Conservation (phyloP, 2,329 filamentous ascomycete genomes). For the Endoconidiophora laricicola region DNA sequence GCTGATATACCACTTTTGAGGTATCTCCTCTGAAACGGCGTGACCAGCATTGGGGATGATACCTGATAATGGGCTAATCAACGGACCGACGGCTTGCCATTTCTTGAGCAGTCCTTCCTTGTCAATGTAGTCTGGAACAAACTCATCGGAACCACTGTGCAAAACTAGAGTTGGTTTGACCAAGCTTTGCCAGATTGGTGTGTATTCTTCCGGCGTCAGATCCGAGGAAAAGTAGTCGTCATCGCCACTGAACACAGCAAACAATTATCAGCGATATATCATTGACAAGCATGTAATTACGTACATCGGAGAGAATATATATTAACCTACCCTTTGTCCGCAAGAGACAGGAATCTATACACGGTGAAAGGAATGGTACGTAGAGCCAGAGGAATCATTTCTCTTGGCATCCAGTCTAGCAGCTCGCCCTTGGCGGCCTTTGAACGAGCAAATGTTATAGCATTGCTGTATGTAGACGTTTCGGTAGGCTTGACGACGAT, state of each 20-base stretch:
- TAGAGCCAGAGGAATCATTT: constrained; percentile 25
- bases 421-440: constrained; percentile 38
- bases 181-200: constrained; percentile 49
- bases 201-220: constrained; percentile 31
- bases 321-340: constrained; percentile 31
- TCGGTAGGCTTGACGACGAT: constrained; percentile 20
- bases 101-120: constrained; percentile 37
- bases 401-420: constrained; percentile 36
- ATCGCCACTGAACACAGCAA: constrained; percentile 34
- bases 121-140: constrained; percentile 40
- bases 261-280: background rate
- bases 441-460: constrained; percentile 31
- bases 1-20: constrained; percentile 33
- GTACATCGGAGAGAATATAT: too few relatives aligned
- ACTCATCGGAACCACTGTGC: constrained; percentile 50
- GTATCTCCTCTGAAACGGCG: constrained; percentile 28
- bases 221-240: constrained; percentile 86
- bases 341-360: constrained; percentile 34
- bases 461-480: constrained; percentile 26
- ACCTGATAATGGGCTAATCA: constrained; percentile 34
- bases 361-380: constrained; percentile 31
- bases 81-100: constrained; percentile 33
- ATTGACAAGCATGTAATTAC: background rate
- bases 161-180: constrained; percentile 45
- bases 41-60: constrained; percentile 37